Percentiles rank a stretch among this genome's conserved stretches.
phyloP scores from a whole-genome alignment of 345 rosid genomes.

The Leavenworthia alabamica region DNA sequence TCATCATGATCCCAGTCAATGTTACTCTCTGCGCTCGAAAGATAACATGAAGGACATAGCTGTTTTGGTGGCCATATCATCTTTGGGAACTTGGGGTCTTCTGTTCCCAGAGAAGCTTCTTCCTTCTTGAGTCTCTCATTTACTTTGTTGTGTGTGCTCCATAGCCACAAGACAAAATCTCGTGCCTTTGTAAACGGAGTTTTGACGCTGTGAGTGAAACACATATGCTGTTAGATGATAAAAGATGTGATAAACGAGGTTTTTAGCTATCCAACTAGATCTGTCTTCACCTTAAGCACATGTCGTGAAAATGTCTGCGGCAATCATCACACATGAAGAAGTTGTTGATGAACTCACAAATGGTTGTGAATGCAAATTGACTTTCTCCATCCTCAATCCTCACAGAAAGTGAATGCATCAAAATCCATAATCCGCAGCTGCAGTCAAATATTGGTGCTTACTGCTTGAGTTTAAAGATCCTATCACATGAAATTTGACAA shows the following conservation, averaged over 20 bases:
- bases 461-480: background rate
- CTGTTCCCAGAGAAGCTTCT: conserved; percentile 73
- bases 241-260: background rate
- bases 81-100: conserved; percentile 87
- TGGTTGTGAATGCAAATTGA: conserved; percentile 67
- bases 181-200: conserved; percentile 63
- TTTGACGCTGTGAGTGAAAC: conserved; percentile 47
- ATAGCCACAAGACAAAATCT: conserved; percentile 82
- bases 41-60: conserved; percentile 74
- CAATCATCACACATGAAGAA: conserved; percentile 94
- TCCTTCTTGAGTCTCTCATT: conserved; percentile 71
- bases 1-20: conserved; percentile 66
- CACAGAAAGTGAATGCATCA: conserved; percentile 90
- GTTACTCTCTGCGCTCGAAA: conserved; percentile 25
- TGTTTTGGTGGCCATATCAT: conserved; percentile 87
- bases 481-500: background rate
- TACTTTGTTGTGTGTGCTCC: conserved; percentile 87
- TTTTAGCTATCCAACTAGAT: background rate
- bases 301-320: conserved; percentile 76
- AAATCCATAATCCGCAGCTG: conserved; percentile 97
- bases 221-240: conserved; percentile 5
- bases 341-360: conserved; percentile 81
- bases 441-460: conserved; percentile 9
- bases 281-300: conserved; percentile 75
- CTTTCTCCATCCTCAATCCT: conserved; percentile 83